phyloP scores from a whole-genome alignment of 1,284 basidiomycete species.

The Cystobasidiaceae sp. region DNA sequence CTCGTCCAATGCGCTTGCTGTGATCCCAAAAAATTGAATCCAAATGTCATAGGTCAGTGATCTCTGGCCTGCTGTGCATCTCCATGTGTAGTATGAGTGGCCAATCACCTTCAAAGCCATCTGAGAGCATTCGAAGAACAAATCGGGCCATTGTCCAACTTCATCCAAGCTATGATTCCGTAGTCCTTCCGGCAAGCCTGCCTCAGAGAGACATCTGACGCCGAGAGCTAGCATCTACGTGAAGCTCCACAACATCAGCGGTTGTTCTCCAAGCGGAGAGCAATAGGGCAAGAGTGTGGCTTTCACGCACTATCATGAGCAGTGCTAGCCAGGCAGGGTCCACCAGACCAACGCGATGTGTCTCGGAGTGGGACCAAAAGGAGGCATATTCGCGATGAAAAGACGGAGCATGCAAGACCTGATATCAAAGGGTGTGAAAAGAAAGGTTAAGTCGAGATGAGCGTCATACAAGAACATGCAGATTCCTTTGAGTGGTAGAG shows the following conservation, averaged over 20 bases:
- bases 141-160: constrained; percentile 1
- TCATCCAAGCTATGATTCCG: background rate
- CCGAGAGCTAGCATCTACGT: constrained; percentile 1
- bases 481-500: background rate
- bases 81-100: background rate
- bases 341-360: background rate
- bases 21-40: background rate
- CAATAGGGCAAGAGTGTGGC: background rate
- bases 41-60: background rate
- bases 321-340: constrained; percentile 5
- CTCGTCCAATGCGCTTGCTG: constrained; percentile 1
- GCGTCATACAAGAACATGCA: too few species aligned
- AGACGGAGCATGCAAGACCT: constrained; percentile 4
- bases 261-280: too few species aligned
- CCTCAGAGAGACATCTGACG: background rate
- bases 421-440: background rate
- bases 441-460: background rate
- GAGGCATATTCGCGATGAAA: constrained; percentile 1
- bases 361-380: background rate
- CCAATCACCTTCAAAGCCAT: background rate
- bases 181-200: background rate
- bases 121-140: constrained; percentile 9
- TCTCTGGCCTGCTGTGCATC: background rate
- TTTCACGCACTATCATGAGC: background rate
- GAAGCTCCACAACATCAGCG: background rate